phyloP scores from a whole-genome alignment of 108 stramenopile species.

The Bacterosira constricta region DNA sequence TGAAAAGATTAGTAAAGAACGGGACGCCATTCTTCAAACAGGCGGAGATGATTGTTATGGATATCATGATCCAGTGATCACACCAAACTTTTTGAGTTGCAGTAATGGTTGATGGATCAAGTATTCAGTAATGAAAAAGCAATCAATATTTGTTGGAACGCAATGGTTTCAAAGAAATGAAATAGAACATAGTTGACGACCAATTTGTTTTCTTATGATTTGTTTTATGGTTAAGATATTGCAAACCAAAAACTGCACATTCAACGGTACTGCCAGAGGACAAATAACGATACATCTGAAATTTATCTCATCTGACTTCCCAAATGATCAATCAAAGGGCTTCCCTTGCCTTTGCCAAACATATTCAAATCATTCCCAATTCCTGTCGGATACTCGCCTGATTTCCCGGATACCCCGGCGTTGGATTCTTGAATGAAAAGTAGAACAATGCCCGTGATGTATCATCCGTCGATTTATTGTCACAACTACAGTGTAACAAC shows the following conservation, averaged over 20 bases:
- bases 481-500: constrained; percentile 72
- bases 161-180: no score
- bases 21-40: constrained; percentile 31
- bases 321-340: constrained; percentile 34
- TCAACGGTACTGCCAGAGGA: no score
- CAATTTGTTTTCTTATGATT: not conserved
- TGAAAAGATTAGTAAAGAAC: constrained; percentile 44
- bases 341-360: constrained; percentile 30
- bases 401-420: constrained; percentile 70
- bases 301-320: constrained; percentile 16
- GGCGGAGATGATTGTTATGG: constrained; percentile 61
- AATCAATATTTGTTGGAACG: no score
- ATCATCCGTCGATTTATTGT: constrained; percentile 56
- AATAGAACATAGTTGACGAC: not conserved
- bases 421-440: constrained; percentile 68
- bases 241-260: no score
- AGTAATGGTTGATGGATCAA: constrained; percentile 53
- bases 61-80: constrained; percentile 74
- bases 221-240: not conserved
- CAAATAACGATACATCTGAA: not conserved
- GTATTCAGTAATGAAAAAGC: constrained; percentile 11
- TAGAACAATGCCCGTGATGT: constrained; percentile 74
- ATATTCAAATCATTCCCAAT: constrained; percentile 35
- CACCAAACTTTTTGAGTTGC: constrained; percentile 69
- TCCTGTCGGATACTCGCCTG: constrained; percentile 72